Base-by-base conservation (phyloP, 768 basidiomycete species). In the Arthromyces matolae region DNA sequence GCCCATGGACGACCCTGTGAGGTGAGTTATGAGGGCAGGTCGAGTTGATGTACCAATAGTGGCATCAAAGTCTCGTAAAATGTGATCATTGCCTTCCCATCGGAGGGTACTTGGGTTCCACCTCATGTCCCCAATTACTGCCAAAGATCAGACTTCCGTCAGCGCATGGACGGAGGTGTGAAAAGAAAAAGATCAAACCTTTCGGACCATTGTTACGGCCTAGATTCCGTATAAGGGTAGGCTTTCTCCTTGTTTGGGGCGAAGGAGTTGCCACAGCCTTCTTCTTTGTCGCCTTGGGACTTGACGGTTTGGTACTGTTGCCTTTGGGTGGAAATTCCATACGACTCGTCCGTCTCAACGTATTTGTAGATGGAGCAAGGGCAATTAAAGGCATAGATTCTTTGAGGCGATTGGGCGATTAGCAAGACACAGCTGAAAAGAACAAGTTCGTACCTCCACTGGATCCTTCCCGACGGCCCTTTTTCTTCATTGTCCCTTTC, bases 81-180 rank as follows among this genome's bases (percentile, higher is more conserved):
- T 81, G 49, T 88, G 84, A 54, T 99, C 95, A 65, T 99, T 98
- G 43, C 95, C 95, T 73, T 99, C 95, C 95, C 95, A 99, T 28
- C 91, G 86, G 13, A 89, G 79, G 2, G 83, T 83, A 14, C 69
- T 71, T 32, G 95, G 94, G 67, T 99, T 98, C 90, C 93, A 99
- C 60, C 82, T 89, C 95, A 99, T 99, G 45, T 94, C 91, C 18
- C 93, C 93, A 48, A 95, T 80, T 37, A 92, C 95, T 95, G 60
- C n/a, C 52, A 41, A 45, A 45, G 12, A 24, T 27, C 4, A n/a
- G n/a, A n/a, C n/a, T n/a, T n/a, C n/a, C n/a, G 42, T 60, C 35
- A 64, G 54, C 52, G 52, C 44, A 35, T 40, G 22, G 48, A 32
- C 24, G 34, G 18, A 40, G 19, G 41, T 13, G 28, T 14, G 35